Evolutionary conservation across 768 basidiomycete genomes (phyloP), one percentile per base, ranked within the genome.

Genomic region (Erythrobasidium yunnanense): DNA sequence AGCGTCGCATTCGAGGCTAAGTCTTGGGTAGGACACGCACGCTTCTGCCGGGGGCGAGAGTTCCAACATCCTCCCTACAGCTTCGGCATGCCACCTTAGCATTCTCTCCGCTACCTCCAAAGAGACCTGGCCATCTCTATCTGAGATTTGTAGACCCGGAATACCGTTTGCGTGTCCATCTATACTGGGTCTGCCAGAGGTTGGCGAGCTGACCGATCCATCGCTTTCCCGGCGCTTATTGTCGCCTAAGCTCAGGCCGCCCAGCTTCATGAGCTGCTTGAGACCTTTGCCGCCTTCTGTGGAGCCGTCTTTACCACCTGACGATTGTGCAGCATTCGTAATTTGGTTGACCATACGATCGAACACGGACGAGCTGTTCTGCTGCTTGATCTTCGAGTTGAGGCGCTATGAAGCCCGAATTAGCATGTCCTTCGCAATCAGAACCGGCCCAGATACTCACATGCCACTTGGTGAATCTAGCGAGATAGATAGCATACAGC

Each of bases 41-140:
- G 92, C 84, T 72, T 99, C 95, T 46, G 82, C 84, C 6, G 82
- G 73, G 11, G 85, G 77, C 73, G 85, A 91, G 51, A 99, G 78
- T 76, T 97, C 95, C 11, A 92, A 88, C 70, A 90, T 92, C 71
- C 95, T 79, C 2, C 95, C 93, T 29, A 95, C 85, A 3, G 91
- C 89, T 75, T 99, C 95, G 1, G 95, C 93, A 76, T 99, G 95
- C 91, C 93, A 96, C 75, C 85, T 88, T 17, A 97, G 78, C 85
- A 97, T 91, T 71, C 81, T 85, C 78, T 93, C 90, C 1, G 90
- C 88, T 8, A 84, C 78, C 42, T 84, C 83, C 1, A 95, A 77
- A 50, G 79, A 85, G 34, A 96, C 77, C 32, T 83, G 71, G 11
- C 93, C 93, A 73, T 97, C 93, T 68, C 87, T 86, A 57, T 90